Base-by-base conservation (phyloP, 176 grass and related monocot species). In the Ananas comosus region DNA sequence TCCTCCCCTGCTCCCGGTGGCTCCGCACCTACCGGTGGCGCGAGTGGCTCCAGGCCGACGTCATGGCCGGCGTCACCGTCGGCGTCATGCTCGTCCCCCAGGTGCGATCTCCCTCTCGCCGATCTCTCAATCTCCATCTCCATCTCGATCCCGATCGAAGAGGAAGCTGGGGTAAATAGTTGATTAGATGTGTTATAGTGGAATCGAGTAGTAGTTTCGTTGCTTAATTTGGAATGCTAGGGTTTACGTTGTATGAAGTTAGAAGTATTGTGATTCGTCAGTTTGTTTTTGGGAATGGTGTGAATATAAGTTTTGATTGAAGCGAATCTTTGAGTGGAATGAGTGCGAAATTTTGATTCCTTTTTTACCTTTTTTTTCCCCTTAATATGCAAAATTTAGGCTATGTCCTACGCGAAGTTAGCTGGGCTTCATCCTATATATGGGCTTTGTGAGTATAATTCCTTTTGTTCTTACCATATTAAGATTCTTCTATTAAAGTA, bases 81-180 rank as follows among this genome's bases (percentile, higher is more conserved):
- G 92, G 92, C 22, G 88, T 96, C 81, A 96, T 96, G 86, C 92
- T 96, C 11, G 92, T 96, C 54, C 92, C 92, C 13, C 92, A 96
- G 86, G 92, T 96, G 51, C 68, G 22, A 16, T 19, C 21, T 19
- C 56, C 16, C 25, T 27, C 25, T 27, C 25, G 25, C 25, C 7
- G 16, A 17, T 61, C 56, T 58, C 3, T n/a, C 56, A 3, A 59
- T 19, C n/a, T 21, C 9, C n/a, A 42, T 22, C 56, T 61, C 21
- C 13, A 61, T 61, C 21, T 10, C 17, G 2, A 18, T 22, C 56
- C 5, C 17, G 10, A 18, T 61, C 17, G 17, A 61, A 2, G 56
- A 61, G 21, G 56, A 9, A 6, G 6, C 56, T 22, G 1, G 21
- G 21, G 9, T 22, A 61, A 61, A 61, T 61, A 16, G 17, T 16